A percentile compares a stretch with the other conserved stretches of the same genome.
phyloP scores from a whole-genome alignment of 1,284 basidiomycete genomes.

The Melampsora americana region DNA sequence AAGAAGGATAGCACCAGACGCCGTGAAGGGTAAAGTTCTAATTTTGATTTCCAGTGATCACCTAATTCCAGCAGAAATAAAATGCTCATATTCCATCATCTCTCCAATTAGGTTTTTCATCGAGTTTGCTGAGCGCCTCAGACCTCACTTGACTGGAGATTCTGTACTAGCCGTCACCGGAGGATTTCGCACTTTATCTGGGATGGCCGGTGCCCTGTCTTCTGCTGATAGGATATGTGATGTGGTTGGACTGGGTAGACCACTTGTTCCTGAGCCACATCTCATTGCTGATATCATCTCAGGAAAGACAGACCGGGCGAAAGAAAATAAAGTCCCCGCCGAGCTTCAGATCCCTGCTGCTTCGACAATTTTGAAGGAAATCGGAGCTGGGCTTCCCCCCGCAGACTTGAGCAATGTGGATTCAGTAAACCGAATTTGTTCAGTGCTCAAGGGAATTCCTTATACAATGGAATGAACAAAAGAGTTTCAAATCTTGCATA shows the following conservation, averaged over 20 bases:
- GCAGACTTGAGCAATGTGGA: neutral
- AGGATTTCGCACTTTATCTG: slow-evolving; percentile 57
- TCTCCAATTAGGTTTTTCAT: slow-evolving; percentile 49
- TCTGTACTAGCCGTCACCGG: slow-evolving; percentile 58
- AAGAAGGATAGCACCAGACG: slow-evolving; percentile 54
- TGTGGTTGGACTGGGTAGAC: slow-evolving; percentile 59
- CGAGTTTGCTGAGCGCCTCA: slow-evolving; percentile 57
- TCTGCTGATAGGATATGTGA: slow-evolving; percentile 46
- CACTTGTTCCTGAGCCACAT: slow-evolving; percentile 58
- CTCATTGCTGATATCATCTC: slow-evolving; percentile 56
- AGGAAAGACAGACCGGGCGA: slow-evolving; percentile 54
- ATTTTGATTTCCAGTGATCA: no score
- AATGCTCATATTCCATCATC: slow-evolving; percentile 27
- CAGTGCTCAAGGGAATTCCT: no score
- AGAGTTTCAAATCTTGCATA: no score
- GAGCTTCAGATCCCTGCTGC: slow-evolving; percentile 15
- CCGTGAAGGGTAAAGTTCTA: slow-evolving; percentile 23
- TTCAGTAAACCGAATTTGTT: neutral
- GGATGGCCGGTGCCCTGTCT: slow-evolving; percentile 55
- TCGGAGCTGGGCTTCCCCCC: neutral
- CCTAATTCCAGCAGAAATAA: no score
- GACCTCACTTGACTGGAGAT: slow-evolving; percentile 53
- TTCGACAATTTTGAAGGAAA: neutral
- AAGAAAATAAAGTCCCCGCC: slow-evolving; percentile 18
- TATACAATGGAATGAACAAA: no score